These are phyloP conservation scores for Cystobasidiaceae sp. DNA, from an alignment of 1,284 basidiomycete genomes.

Conservation along the genomic window DNA sequence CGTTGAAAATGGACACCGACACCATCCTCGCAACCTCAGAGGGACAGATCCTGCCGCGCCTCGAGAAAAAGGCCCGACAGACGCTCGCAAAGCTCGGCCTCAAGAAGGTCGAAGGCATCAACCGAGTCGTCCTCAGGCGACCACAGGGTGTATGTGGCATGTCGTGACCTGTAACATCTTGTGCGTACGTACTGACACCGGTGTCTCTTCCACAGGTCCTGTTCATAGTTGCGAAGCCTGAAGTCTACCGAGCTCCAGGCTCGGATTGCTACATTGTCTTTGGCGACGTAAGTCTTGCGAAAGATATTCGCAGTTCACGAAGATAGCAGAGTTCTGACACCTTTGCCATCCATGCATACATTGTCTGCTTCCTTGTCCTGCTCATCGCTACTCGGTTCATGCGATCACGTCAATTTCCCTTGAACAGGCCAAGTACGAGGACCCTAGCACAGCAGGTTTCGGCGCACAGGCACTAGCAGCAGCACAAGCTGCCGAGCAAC, in stretches of 20 bases:
- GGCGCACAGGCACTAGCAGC: conserved; percentile 29
- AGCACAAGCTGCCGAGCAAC: conserved; percentile 32
- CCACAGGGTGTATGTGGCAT: conserved; percentile 97
- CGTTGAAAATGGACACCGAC: conserved; percentile 21
- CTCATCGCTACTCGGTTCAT: background rate
- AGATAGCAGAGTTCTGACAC: background rate
- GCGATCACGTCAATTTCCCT: background rate
- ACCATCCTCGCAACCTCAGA: conserved; percentile 27
- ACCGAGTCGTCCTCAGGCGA: conserved; percentile 86
- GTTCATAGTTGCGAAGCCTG: conserved; percentile 86
- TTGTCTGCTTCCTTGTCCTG: background rate
- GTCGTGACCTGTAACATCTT: no score
- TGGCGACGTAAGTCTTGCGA: conserved; percentile 80
- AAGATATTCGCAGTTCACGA: background rate
- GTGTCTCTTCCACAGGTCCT: conserved; percentile 57
- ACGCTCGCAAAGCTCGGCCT: conserved; percentile 64
- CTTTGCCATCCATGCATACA: background rate
- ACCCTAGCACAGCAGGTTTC: conserved; percentile 26
- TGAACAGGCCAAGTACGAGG: conserved; percentile 31
- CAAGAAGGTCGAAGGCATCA: conserved; percentile 88
- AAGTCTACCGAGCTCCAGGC: conserved; percentile 95
- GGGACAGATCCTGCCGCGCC: conserved; percentile 52
- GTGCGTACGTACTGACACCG: background rate
- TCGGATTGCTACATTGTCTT: conserved; percentile 99
- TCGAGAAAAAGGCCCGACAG: conserved; percentile 78